phyloP scores from a whole-genome alignment of 2,329 filamentous ascomycete species.

The Gyromitra esculenta region DNA sequence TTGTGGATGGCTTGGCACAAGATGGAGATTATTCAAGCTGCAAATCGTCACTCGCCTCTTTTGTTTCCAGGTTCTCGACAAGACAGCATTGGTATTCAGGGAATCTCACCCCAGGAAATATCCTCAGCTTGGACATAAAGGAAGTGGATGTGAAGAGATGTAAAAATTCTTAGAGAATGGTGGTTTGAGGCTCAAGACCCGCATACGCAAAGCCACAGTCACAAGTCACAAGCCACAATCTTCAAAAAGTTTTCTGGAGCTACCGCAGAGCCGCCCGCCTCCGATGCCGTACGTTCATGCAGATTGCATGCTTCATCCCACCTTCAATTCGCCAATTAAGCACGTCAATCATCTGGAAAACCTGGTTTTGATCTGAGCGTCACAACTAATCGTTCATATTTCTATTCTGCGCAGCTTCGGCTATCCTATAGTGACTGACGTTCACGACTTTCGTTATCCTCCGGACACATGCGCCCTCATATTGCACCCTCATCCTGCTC shows the following conservation, averaged over 20 bases:
- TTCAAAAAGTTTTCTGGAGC: constrained; percentile 48
- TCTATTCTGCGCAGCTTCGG: background rate
- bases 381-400: constrained; percentile 3
- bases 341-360: constrained; percentile 18
- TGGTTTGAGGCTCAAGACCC: constrained; percentile 11
- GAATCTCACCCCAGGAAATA: background rate
- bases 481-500: constrained; percentile 41
- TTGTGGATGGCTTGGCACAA: background rate
- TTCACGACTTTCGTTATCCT: background rate
- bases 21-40: background rate
- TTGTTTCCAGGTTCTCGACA: background rate
- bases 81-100: background rate
- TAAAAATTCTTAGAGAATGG: background rate
- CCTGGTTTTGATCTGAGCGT: background rate
- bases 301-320: constrained; percentile 21
- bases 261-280: constrained; percentile 44
- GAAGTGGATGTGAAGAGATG: background rate
- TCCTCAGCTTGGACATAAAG: background rate
- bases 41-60: background rate
- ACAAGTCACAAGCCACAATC: constrained; percentile 33
- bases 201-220: constrained; percentile 26
- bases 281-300: constrained; percentile 13
- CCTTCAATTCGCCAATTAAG: constrained; percentile 31
- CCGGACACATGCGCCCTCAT: constrained; percentile 40
- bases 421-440: background rate